phyloP scores from a whole-genome alignment of 805 yeast species.

The Torulaspora microellipsoides region DNA sequence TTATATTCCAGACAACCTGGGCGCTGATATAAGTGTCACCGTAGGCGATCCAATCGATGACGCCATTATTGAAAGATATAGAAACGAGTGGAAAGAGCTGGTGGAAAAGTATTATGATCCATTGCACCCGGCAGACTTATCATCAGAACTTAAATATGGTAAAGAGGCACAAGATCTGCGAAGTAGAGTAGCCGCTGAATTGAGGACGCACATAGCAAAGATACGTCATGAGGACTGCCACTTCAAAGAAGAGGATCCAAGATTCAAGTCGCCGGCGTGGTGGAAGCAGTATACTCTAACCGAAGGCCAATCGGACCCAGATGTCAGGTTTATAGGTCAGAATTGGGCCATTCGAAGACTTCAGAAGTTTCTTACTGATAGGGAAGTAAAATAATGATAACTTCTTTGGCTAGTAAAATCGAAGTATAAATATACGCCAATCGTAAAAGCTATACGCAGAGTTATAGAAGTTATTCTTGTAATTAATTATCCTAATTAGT shows the following conservation, averaged over 20 bases:
- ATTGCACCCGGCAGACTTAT: slow-evolving; percentile 50
- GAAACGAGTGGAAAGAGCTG: slow-evolving; percentile 65
- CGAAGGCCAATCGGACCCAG: slow-evolving; percentile 66
- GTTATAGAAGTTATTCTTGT: too few species aligned
- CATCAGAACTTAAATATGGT: slow-evolving; percentile 60
- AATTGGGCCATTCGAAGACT: slow-evolving; percentile 79
- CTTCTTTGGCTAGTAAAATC: not conserved
- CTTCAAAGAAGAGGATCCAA: slow-evolving; percentile 58
- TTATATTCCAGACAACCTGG: slow-evolving; percentile 57
- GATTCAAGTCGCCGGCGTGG: slow-evolving; percentile 63
- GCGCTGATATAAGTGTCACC: slow-evolving; percentile 61
- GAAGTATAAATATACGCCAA: too few species aligned
- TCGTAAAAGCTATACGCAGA: too few species aligned
- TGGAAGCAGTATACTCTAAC: slow-evolving; percentile 66
- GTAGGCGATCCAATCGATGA: slow-evolving; percentile 73
- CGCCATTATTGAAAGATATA: slow-evolving; percentile 49
- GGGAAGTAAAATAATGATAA: slow-evolving; percentile 12
- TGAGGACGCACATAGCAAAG: slow-evolving; percentile 57
- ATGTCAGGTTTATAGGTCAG: slow-evolving; percentile 65
- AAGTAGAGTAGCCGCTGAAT: slow-evolving; percentile 60
- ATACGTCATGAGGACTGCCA: slow-evolving; percentile 40
- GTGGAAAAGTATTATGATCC: slow-evolving; percentile 52
- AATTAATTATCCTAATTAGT: too few species aligned
- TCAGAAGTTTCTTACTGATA: slow-evolving; percentile 43
- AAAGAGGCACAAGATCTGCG: slow-evolving; percentile 61